These are phyloP conservation scores for Podaxis sp. DNA, from an alignment of 768 basidiomycete species.

Conservation along the genomic window DNA sequence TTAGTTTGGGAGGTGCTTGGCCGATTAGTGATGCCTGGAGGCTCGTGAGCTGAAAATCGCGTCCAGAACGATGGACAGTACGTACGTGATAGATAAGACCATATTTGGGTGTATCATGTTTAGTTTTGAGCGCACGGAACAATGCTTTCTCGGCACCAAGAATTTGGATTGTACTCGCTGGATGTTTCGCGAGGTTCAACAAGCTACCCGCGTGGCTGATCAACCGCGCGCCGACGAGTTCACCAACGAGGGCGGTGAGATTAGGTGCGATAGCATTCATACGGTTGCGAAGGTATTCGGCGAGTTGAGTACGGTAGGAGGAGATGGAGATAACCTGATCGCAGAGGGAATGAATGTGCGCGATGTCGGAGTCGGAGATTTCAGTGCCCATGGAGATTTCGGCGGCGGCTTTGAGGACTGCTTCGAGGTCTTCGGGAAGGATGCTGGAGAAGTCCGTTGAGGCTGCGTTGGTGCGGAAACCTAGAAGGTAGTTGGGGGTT, in stretches of 20 bases:
- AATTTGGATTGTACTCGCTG: conserved; percentile 97
- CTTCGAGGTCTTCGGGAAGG: conserved; percentile 97
- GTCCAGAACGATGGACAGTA: conserved; percentile 10
- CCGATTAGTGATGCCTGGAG: conserved; percentile 89
- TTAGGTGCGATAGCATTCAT: conserved; percentile 99
- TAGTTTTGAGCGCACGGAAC: conserved; percentile 97
- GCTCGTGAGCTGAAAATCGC: conserved; percentile 1
- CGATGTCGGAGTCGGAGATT: conserved; percentile 94
- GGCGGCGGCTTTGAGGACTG: conserved; percentile 90
- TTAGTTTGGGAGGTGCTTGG: conserved; percentile 95
- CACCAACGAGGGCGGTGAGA: conserved; percentile 88
- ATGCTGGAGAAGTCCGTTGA: conserved; percentile 84
- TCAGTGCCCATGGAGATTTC: conserved; percentile 99
- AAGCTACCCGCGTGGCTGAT: conserved; percentile 97
- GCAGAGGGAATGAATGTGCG: conserved; percentile 95
- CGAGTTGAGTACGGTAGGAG: conserved; percentile 90
- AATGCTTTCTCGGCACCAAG: conserved; percentile 98
- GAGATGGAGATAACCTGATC: conserved; percentile 99
- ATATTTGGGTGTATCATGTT: conserved; percentile 99
- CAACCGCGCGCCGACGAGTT: conserved; percentile 88
- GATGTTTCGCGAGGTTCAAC: conserved; percentile 95
- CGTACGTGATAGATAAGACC: conserved; percentile 97
- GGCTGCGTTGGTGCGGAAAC: conserved; percentile 92
- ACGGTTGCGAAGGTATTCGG: conserved; percentile 95
- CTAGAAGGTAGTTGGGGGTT: conserved; percentile 32